Base-by-base conservation (phyloP, 495 filamentous ascomycete species). In the Aspergillus taichungensis region DNA sequence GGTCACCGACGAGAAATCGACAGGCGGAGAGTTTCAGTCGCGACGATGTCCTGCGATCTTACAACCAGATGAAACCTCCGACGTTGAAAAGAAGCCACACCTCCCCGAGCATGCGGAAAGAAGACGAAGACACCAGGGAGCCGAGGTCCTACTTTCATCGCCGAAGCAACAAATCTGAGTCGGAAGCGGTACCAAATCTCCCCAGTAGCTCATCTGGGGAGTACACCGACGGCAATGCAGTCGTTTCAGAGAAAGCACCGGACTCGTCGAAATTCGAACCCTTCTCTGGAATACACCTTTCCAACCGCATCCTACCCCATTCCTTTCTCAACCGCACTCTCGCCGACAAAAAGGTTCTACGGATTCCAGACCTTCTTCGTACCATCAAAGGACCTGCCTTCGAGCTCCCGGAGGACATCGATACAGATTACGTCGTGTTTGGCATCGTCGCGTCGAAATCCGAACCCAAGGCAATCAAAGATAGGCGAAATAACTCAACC, bases 361-460 rank as follows among this genome's bases (percentile, higher is more conserved):
- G 77, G 9, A 77, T 97, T 42, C 89, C 94, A 2, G 84, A 90
- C 46, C 75, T 97, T 13, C 73, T 99, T 31, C 82, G 82, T 49
- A 74, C 73, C 9, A 77, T 99, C 42, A 91, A 87, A 62, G 78
- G 78, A 0, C 94, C 91, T 1, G 73, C 83, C n/a, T 99, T 85
- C 59, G 78, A 85, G 27, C 75, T 89, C 0, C 94, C 94, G 2
- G 88, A 96, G 43, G 82, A 92, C 36, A 69, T 91, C 13, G 87
- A 94, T 52, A 75, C 78, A 14, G 94, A 97, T 60, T 85, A 82
- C 48, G 87, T 97, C 24, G 77, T 95, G 7, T 81, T 96, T 46
- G 92, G 80, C 10, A 84, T 92, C 44, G 77, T 97, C 43, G 86
- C 86, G 3, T 84, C 79, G 6, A 96, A 96, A 55, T 94, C 90